These are phyloP conservation scores for Rhizopogon parksii DNA, from an alignment of 1,284 basidiomycete species.

Conservation along the genomic window DNA sequence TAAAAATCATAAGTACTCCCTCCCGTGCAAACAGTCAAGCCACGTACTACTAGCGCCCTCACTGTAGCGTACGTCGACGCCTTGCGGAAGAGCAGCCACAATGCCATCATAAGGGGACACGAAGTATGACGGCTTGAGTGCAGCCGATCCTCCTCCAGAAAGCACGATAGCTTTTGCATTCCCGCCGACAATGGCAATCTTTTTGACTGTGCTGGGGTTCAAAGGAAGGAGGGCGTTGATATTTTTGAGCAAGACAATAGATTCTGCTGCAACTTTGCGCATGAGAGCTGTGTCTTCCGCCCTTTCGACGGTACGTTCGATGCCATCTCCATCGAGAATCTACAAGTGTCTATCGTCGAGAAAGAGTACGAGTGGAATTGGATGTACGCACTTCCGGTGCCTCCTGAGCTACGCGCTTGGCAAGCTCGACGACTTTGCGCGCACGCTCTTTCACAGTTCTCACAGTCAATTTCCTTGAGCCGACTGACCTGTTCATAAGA, in stretches of 20 bases:
- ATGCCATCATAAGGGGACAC: constrained; percentile 70
- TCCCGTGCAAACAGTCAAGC: neutral
- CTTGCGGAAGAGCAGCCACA: constrained; percentile 30
- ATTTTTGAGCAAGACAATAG: constrained; percentile 75
- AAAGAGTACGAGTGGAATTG: neutral
- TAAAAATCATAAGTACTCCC: neutral
- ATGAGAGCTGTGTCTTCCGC: constrained; percentile 56
- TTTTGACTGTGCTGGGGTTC: constrained; percentile 43
- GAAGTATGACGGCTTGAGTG: constrained; percentile 67
- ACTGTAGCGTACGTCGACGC: constrained; percentile 53
- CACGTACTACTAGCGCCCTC: constrained; percentile 54
- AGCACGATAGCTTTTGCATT: constrained; percentile 65
- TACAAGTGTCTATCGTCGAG: constrained; percentile 17
- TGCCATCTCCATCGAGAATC: constrained; percentile 62
- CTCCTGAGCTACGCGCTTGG: constrained; percentile 54
- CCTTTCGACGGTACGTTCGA: constrained; percentile 55
- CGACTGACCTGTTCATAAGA: constrained; percentile 56
- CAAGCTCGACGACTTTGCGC: constrained; percentile 55
- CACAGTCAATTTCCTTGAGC: constrained; percentile 55
- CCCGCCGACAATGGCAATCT: constrained; percentile 70
- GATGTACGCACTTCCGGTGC: constrained; percentile 47
- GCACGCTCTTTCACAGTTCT: constrained; percentile 68
- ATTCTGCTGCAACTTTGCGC: constrained; percentile 54
- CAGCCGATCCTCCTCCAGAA: constrained; percentile 73
- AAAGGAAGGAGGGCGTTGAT: constrained; percentile 55